Base-by-base conservation (phyloP, 164 flowering plant genomes). In the Annona cherimola region DNA sequence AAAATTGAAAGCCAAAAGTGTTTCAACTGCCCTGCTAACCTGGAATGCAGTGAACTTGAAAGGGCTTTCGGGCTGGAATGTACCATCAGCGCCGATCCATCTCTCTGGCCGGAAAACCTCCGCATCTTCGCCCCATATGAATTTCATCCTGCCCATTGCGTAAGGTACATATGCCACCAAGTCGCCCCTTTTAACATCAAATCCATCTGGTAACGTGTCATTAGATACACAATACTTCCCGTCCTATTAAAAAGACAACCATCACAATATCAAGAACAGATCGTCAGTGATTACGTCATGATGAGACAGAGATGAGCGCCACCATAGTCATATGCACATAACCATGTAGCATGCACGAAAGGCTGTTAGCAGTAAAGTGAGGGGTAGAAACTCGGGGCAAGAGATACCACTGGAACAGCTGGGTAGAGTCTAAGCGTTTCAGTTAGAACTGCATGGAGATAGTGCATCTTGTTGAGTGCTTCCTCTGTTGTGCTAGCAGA, bases 341-440 rank as follows among this genome's bases (percentile, higher is more conserved):
- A 9, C 57, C 57, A 5, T 50, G 14, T 50, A 50, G 57, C 57
- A 50, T 50, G 57, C 18, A 50, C 14, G 57, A 50, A 12, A 50
- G 14, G 57, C 57, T 12, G 14, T 50, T 26, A 16, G 57, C 8
- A 50, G 9, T 5, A 11, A 50, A 9, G 3, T 50, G 35, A 26
- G 11, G 61, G 61, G 61, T 50, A 50, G 57, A 11, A 50, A 8
- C 9, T 50, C 14, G 14, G 9, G 14, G 57, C 3, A 16, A 50
- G 14, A 50, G 57, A 4, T 86, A 92, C 96, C 89, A 87, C 82
- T 5, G 99, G 97, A 74, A 89, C 87, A 26, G 97, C 85, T 72
- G 98, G 98, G 69, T 88, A 88, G 59, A 94, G 86, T 63, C 96
- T 86, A 61, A 94, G 86, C 45, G 97, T 92, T 76, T 94, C 98